A percentile compares a stretch with the other conserved stretches of the same genome.
Conservation (phyloP, 2,329 filamentous ascomycete genomes). For the Fusarium redolens region DNA sequence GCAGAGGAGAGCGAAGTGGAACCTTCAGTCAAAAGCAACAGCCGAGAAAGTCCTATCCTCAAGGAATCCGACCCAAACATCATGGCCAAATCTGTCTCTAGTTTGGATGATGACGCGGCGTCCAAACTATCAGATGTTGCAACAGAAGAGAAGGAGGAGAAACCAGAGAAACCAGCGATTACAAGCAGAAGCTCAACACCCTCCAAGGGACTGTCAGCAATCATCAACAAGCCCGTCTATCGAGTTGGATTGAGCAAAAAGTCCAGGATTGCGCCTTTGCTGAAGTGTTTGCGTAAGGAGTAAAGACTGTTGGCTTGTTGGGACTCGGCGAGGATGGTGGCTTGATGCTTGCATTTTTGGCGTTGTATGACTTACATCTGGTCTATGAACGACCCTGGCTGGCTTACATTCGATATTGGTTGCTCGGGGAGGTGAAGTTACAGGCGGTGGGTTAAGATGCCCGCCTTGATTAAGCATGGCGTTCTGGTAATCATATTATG, state of each 20-base stretch:
- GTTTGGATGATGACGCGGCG: constrained; percentile 1
- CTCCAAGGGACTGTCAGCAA: constrained; percentile 33
- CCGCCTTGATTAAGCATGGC: constrained; percentile 9
- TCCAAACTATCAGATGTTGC: not conserved
- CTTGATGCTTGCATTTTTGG: not conserved
- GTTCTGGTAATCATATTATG: constrained; percentile 14
- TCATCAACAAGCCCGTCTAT: constrained; percentile 55
- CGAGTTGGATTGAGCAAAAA: constrained; percentile 64
- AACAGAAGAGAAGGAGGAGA: constrained; percentile 8
- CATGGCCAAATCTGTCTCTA: not conserved
- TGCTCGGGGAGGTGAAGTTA: not conserved
- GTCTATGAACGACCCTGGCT: not conserved
- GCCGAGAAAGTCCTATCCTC: constrained; percentile 7
- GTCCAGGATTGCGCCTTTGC: constrained; percentile 61
- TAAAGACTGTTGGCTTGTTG: not conserved
- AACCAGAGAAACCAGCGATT: not conserved
- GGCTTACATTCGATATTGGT: not conserved
- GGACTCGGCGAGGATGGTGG: not conserved
- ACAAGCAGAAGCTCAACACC: constrained; percentile 16
- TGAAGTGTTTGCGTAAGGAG: constrained; percentile 68
- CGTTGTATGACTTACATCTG: not conserved
- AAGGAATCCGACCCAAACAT: constrained; percentile 23
- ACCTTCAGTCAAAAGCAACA: not conserved
- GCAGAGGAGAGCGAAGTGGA: not conserved
- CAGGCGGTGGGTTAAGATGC: not conserved